phyloP scores from a whole-genome alignment of 148 eudicot genomes.

The Simmondsia chinensis region DNA sequence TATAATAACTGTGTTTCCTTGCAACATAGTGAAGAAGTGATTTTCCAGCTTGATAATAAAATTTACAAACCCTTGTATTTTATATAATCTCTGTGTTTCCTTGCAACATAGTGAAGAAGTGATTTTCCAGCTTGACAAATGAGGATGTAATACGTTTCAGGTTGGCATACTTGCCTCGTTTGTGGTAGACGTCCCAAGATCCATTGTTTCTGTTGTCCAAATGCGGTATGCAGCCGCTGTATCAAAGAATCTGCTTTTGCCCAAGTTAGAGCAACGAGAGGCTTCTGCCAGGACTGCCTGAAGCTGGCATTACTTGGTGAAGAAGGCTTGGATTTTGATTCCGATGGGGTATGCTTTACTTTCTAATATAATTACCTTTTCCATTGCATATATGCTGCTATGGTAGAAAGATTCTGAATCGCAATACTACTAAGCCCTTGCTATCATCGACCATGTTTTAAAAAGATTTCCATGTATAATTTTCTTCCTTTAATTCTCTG shows the following conservation, averaged over 20 bases:
- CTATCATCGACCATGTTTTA: neutral
- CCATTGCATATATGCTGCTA: neutral
- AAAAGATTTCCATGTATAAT: neutral
- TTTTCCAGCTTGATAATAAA: no score
- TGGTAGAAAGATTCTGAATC: neutral
- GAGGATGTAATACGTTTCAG: conserved; percentile 20
- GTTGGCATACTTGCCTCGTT: conserved; percentile 50
- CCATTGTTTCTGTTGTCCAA: conserved; percentile 62
- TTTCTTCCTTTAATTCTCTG: neutral
- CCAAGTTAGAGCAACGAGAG: conserved; percentile 35
- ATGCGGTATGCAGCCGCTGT: conserved; percentile 60
- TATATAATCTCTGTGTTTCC: neutral
- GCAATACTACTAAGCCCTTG: no score
- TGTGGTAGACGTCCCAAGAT: conserved; percentile 35
- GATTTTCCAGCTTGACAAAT: conserved; percentile 4
- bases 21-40: neutral
- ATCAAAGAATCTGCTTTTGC: conserved; percentile 28
- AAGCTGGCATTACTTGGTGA: conserved; percentile 77
- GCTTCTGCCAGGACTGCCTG: conserved; percentile 69
- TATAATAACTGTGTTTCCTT: neutral
- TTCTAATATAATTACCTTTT: conserved; percentile 2
- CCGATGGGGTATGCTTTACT: conserved; percentile 63
- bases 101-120: neutral
- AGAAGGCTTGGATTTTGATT: conserved; percentile 50
- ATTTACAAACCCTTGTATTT: neutral